Conservation (phyloP, 805 yeast genomes). For the Isabelozyma gotoi region DNA sequence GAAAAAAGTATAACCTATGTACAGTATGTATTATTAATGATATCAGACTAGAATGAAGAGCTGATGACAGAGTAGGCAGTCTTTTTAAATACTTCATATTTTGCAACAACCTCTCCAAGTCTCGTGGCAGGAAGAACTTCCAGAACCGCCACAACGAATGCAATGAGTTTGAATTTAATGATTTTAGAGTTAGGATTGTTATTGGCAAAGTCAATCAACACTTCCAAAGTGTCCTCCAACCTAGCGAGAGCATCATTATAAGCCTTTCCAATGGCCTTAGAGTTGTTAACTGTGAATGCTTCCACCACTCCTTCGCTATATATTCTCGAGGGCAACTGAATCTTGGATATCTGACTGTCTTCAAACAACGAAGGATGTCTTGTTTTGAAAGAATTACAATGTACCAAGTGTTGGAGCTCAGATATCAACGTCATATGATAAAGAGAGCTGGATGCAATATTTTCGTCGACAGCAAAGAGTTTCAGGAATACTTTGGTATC, state of each 20-base stretch:
- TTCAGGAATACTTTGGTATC: slow-evolving; percentile 3
- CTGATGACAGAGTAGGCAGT: slow-evolving; percentile 6
- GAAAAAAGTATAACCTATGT: too few species aligned
- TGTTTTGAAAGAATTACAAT: slow-evolving; percentile 25
- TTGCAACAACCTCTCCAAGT: background rate
- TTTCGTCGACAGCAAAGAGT: slow-evolving; percentile 14
- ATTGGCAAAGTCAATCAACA: background rate
- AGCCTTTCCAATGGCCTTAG: background rate
- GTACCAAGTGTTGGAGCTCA: slow-evolving; percentile 17
- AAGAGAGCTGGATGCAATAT: background rate
- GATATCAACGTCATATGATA: slow-evolving; percentile 9
- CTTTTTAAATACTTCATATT: slow-evolving; percentile 4
- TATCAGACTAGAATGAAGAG: background rate
- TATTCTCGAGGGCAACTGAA: background rate
- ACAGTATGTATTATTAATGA: too few species aligned
- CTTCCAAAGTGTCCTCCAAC: background rate
- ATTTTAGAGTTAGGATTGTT: background rate
- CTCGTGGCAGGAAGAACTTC: background rate
- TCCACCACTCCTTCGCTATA: background rate
- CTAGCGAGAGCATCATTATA: background rate
- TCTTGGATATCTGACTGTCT: background rate
- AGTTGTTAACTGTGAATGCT: background rate
- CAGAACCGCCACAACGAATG: slow-evolving; percentile 4
- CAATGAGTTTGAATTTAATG: slow-evolving; percentile 9
- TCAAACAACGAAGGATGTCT: slow-evolving; percentile 27